These are phyloP conservation scores for Pseudocercospora eumusae DNA, from an alignment of 2,329 filamentous ascomycete species.

Conservation along the genomic window DNA sequence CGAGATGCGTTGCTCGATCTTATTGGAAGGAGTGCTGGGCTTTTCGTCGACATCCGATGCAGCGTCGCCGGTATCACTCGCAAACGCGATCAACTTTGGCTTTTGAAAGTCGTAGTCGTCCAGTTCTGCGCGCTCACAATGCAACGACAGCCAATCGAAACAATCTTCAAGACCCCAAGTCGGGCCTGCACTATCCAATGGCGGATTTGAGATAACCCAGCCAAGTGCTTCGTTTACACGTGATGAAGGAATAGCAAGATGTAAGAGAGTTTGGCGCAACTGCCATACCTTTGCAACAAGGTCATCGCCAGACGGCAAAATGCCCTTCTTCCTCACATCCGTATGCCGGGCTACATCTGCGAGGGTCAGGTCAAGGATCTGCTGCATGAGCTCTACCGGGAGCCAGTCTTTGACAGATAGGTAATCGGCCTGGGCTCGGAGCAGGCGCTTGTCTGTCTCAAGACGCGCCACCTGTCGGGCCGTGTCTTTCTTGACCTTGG, in stretches of 20 bases:
- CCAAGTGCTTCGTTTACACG: conserved; percentile 63
- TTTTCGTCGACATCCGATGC: conserved; percentile 9
- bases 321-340: conserved; percentile 51
- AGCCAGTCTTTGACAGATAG: conserved; percentile 78
- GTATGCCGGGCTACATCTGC: conserved; percentile 51
- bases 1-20: conserved; percentile 15
- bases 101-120: conserved; percentile 40
- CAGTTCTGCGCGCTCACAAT: conserved; percentile 55
- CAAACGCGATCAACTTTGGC: conserved; percentile 23
- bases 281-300: conserved; percentile 80
- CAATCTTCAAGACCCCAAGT: conserved; percentile 83
- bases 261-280: conserved; percentile 69
- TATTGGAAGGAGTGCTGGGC: neutral
- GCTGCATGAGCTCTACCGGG: conserved; percentile 73
- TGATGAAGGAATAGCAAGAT: conserved; percentile 66
- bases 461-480: conserved; percentile 73
- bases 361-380: conserved; percentile 72
- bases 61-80: conserved; percentile 14
- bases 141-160: conserved; percentile 84
- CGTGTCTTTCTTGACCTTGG: conserved; percentile 77
- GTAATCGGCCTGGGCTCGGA: conserved; percentile 74
- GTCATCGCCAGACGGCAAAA: conserved; percentile 69
- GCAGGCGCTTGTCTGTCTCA: conserved; percentile 80
- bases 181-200: conserved; percentile 50
- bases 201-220: conserved; percentile 63